A percentile compares a stretch with the other conserved stretches of the same genome.
Evolutionary conservation across 306 rosid genomes (phyloP).

Genomic region (Fragaria nilgerrensis): DNA sequence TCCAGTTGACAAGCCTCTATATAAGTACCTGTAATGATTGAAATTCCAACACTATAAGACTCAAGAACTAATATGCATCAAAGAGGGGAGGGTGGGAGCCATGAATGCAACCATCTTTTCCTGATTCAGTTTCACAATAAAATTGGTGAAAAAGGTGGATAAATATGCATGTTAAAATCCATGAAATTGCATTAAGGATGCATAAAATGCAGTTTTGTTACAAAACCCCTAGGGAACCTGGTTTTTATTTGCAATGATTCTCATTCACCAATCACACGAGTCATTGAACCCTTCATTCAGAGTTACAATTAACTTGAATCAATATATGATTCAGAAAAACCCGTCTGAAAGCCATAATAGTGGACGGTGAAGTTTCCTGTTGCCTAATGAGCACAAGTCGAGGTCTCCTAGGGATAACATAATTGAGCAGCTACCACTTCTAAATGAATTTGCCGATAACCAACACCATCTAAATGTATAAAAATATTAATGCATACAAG

Average conservation of each 20-base stretch:
- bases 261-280: neutral
- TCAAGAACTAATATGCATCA: neutral
- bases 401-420: neutral
- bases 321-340: constrained; percentile 1
- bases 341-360: neutral
- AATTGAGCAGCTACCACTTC: neutral
- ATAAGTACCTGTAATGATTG: constrained; percentile 66
- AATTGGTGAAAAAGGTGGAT: neutral
- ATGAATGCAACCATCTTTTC: neutral
- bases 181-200: neutral
- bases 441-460: neutral
- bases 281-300: neutral
- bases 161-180: neutral
- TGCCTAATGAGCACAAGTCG: neutral
- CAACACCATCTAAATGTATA: neutral
- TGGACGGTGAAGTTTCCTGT: neutral
- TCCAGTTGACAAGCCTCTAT: constrained; percentile 90
- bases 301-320: neutral
- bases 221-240: neutral
- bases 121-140: neutral
- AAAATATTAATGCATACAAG: neutral
- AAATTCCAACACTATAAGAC: neutral
- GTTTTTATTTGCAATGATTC: neutral
- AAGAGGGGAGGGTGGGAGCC: neutral
- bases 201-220: neutral